Percentiles rank a stretch among this genome's conserved stretches.
These are phyloP conservation scores for Amaranthus hypochondriacus DNA, from an alignment of 148 eudicot genomes.

Conservation along the genomic window DNA sequence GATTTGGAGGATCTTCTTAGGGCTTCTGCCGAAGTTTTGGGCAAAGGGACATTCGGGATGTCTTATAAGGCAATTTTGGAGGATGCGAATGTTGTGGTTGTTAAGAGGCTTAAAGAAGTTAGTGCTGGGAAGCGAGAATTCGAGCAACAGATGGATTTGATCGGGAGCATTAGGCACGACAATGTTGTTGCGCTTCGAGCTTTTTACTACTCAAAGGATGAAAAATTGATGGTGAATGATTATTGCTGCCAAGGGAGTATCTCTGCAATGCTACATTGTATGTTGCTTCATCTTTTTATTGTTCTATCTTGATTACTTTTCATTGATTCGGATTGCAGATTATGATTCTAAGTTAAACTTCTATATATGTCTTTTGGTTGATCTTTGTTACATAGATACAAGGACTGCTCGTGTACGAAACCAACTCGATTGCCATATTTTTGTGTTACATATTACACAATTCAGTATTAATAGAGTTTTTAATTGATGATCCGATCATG, in stretches of 20 bases:
- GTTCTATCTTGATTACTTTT: neutral
- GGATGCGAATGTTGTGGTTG: slow-evolving; percentile 76
- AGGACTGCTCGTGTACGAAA: too few relatives aligned
- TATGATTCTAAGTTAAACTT: neutral
- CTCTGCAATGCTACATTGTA: slow-evolving; percentile 79
- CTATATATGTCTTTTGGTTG: neutral
- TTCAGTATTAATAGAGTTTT: too few relatives aligned
- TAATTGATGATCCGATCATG: too few relatives aligned
- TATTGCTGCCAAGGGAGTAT: slow-evolving; percentile 66
- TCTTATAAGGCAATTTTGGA: slow-evolving; percentile 83
- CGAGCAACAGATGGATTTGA: slow-evolving; percentile 85
- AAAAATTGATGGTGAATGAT: slow-evolving; percentile 86
- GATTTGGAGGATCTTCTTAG: slow-evolving; percentile 93
- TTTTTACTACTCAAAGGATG: slow-evolving; percentile 88
- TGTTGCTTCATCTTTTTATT: slow-evolving; percentile 18
- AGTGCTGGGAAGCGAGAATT: slow-evolving; percentile 77
- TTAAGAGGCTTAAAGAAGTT: slow-evolving; percentile 90
- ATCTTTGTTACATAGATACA: too few relatives aligned
- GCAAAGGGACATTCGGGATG: slow-evolving; percentile 88
- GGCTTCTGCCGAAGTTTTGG: slow-evolving; percentile 95
- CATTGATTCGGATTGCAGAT: neutral
- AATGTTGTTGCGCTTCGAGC: slow-evolving; percentile 83
- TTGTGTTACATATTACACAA: too few relatives aligned
- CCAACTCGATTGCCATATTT: too few relatives aligned
- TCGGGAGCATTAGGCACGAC: slow-evolving; percentile 79